A percentile compares a stretch with the other conserved stretches of the same genome.
phyloP scores from a whole-genome alignment of 345 rosid species.

The Eucalyptus curtisii region DNA sequence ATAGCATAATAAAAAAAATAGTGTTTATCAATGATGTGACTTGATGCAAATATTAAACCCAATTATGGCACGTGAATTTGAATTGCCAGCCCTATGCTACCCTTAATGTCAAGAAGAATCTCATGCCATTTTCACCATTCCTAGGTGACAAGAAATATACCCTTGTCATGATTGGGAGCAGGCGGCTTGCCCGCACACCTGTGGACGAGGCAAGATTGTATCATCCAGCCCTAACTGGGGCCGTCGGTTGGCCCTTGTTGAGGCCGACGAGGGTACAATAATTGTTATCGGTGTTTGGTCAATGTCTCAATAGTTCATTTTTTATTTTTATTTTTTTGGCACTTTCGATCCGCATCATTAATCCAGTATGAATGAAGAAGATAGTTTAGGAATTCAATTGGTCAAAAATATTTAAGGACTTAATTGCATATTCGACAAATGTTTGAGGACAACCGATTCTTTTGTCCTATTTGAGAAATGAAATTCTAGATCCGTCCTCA shows the following conservation, averaged over 20 bases:
- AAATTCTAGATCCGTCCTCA: not conserved
- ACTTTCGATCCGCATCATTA: not conserved
- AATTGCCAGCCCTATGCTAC: not conserved
- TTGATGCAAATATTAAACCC: not conserved
- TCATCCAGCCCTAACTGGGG: not conserved
- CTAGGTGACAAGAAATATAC: not conserved
- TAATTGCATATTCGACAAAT: not conserved
- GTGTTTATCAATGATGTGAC: not conserved
- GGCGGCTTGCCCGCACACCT: not conserved
- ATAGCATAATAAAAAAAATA: not conserved
- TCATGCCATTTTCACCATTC: not conserved
- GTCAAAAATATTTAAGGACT: not conserved
- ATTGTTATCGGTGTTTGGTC: not conserved
- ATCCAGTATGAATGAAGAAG: not conserved
- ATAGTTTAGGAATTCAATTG: not conserved
- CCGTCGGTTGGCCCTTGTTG: not conserved
- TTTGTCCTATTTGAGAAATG: not conserved
- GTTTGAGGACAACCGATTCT: not conserved
- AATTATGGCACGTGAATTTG: not conserved
- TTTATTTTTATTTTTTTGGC: not conserved
- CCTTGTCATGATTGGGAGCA: not conserved
- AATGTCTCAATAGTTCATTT: not conserved
- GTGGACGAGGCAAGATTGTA: not conserved
- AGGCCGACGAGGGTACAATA: not conserved
- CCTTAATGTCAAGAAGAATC: not conserved